Base-by-base conservation (phyloP, 495 filamentous ascomycete genomes). In the Oleoguttula mirabilis region DNA sequence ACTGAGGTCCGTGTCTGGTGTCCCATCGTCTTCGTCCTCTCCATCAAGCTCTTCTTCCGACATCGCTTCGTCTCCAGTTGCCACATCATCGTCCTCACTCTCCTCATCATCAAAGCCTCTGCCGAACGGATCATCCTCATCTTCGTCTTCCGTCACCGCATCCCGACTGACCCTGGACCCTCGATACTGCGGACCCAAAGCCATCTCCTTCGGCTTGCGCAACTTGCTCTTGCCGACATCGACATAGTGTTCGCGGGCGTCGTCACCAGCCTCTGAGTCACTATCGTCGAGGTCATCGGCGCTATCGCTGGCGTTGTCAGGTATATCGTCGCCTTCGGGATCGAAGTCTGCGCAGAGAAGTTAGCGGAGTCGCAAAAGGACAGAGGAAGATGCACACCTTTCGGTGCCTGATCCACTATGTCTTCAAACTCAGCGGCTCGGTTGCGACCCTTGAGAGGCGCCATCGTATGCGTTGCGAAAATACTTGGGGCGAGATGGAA, bases 221-320 rank as follows among this genome's bases (percentile, higher is more conserved):
- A 95, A 71, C 57, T 82, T 87, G 61, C 78, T 88, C 68, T 88
- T 88, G 14, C 81, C 79, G 54, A 94, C 82, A 42, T 72, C 61
- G 19, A 79, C 70, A 58, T 98, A 98, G 54, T 98, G 88, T 48
- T 90, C 88, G 12, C 85, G 76, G 15, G 58, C 66, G 51, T 77
- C 61, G 27, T 43, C 60, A 20, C 58, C 68, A 25, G 54, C 50
- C 8, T 50, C 54, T 30, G 49, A 59, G 12, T 76, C 77, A 15
- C 71, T 73, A 21, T 70, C 73, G 50, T 71, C 78, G 17, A 66
- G 66, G 36, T 56, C 68, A 8, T 63, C 66, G n/a, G n/a, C n/a
- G n/a, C n/a, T n/a, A n/a, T n/a, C n/a, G n/a, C n/a, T n/a, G n/a
- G n/a, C n/a, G 23, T 59, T 68, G 14, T 70, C 74, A 36, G 79